Conservation (phyloP, 495 filamentous ascomycete species). For the Chaetomium fimeti region DNA sequence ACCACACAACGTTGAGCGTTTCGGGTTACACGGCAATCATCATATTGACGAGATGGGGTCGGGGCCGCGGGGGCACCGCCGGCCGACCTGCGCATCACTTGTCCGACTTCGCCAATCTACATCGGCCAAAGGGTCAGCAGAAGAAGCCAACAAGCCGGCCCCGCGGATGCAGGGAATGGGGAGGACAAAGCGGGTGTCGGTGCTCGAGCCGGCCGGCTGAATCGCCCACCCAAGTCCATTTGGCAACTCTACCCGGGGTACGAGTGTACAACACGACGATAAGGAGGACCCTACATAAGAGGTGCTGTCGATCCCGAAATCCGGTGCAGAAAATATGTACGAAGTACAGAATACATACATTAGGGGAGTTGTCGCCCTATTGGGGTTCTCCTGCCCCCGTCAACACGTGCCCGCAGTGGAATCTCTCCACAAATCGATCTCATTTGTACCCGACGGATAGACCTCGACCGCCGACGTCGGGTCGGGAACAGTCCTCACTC, state of each 20-base stretch:
- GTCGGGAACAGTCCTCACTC: too few relatives aligned
- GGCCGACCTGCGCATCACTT: background rate
- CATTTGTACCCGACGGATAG: background rate
- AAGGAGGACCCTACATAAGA: too few relatives aligned
- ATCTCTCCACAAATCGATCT: background rate
- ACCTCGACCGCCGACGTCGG: too few relatives aligned
- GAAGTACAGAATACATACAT: too few relatives aligned
- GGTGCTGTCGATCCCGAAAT: too few relatives aligned
- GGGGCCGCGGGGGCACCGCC: slow-evolving; percentile 1
- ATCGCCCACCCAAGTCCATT: background rate
- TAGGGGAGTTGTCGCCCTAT: background rate
- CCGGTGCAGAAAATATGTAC: background rate
- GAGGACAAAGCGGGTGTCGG: background rate
- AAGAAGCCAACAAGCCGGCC: background rate
- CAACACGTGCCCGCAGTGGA: background rate
- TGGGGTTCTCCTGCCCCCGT: background rate
- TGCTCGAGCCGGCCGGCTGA: background rate
- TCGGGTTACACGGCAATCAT: background rate
- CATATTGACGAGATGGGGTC: background rate
- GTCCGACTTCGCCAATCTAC: slow-evolving; percentile 27
- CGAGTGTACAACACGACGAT: too few relatives aligned
- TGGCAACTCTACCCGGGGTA: background rate
- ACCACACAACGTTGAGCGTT: background rate
- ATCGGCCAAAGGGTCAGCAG: slow-evolving; percentile 9
- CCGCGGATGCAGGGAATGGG: background rate